Base-by-base conservation (phyloP, 495 filamentous ascomycete species). In the Aspergillus carlsbadensis region DNA sequence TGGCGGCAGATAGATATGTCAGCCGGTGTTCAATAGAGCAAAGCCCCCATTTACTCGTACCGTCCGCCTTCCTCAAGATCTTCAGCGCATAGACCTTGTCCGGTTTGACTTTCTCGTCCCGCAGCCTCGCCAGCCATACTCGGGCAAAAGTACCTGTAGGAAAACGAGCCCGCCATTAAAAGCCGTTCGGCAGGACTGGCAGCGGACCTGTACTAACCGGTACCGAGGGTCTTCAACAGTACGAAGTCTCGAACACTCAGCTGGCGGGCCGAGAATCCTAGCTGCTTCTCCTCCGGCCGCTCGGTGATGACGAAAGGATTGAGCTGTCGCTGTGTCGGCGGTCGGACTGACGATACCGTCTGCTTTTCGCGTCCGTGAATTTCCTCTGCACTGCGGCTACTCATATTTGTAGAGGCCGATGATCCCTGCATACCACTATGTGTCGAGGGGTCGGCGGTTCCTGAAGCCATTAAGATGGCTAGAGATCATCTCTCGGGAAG, bases 71-170 rank as follows among this genome's bases (percentile, higher is more conserved):
- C 58, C 92, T 88, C 45, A 98, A 73, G 41, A 96, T 87, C 79
- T 98, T 98, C 56, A 98, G 78, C 18, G 94, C 94, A 77, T 88
- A 97, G 5, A 97, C 89, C 68, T 88, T 86, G 67, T 80, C 78
- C 64, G 45, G 44, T 84, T 80, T 46, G 74, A 70, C 31, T 84
- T 74, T 76, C 51, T 79, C 73, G 47, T 81, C 77, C 42, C 84
- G 84, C 49, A 88, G 70, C 58, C 84, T 83, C 34, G 89, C 87
- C 48, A 97, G 85, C 86, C 91, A 96, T 36, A 98, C 94, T 57
- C 94, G 84, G 52, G 94, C 93, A 75, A 98, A 98, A 14, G 94
- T 98, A 54, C 94, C 93, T 96, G 70, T 49, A 59, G 35, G 61
- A 52, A 49, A 61, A 62, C 43, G 56, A 31, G 48, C 21, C 50